phyloP scores from a whole-genome alignment of 2,329 filamentous ascomycete genomes.

The Fusarium newnesense region DNA sequence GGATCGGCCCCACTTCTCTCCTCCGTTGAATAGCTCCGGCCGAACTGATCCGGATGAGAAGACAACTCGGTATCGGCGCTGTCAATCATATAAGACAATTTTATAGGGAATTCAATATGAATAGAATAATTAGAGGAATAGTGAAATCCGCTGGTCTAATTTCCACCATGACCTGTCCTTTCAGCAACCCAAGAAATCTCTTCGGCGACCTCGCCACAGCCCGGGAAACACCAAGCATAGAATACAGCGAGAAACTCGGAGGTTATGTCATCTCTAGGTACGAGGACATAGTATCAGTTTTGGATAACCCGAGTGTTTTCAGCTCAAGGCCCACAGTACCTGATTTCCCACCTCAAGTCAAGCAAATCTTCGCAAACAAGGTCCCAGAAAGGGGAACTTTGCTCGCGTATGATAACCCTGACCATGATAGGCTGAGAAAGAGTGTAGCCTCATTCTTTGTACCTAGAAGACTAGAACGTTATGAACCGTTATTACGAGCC shows the following conservation, averaged over 20 bases:
- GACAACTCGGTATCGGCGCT: neutral
- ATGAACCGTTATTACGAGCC: neutral
- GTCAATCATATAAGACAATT: neutral
- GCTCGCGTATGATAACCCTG: neutral
- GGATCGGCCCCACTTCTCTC: neutral
- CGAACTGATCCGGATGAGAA: neutral
- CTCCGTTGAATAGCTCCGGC: neutral
- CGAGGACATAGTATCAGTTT: neutral
- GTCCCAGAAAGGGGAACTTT: neutral
- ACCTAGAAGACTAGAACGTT: neutral
- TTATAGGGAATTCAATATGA: rapidly evolving
- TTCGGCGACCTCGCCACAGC: neutral
- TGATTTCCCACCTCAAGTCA: neutral
- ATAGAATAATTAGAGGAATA: neutral
- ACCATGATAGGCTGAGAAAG: neutral
- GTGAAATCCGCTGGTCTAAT: rapidly evolving
- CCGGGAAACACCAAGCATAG: neutral
- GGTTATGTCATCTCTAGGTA: neutral
- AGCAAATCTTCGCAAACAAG: neutral
- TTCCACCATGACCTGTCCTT: neutral
- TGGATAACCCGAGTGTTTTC: neutral
- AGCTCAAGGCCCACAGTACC: neutral
- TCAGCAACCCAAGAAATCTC: neutral
- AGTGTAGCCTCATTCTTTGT: neutral
- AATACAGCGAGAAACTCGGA: neutral